Percentiles rank a stretch among this genome's conserved stretches.
Conservation (phyloP, 441 rosid species). For the Aleurites moluccanus region DNA sequence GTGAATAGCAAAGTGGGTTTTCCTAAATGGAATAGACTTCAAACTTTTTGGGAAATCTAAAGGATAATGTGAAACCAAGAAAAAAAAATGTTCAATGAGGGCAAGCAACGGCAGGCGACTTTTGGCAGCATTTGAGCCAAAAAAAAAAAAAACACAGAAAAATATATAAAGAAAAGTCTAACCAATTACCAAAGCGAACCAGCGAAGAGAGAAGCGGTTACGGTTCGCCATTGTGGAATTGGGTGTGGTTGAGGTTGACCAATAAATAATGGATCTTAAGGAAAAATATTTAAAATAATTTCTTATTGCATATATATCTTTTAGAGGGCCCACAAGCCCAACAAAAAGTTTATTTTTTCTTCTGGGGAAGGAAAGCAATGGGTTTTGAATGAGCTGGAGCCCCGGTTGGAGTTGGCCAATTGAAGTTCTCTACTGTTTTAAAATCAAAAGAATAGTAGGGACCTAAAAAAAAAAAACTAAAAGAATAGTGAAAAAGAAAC, state of each 20-base stretch:
- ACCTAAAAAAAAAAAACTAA: too few relatives aligned
- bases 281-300: too few relatives aligned
- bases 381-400: not conserved
- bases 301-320: not conserved
- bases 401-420: not conserved
- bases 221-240: not conserved
- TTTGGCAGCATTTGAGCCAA: not conserved
- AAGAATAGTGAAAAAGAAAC: not conserved
- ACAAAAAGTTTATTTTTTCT: too few relatives aligned
- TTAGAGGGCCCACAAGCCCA: not conserved
- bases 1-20: too few relatives aligned
- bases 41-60: not conserved
- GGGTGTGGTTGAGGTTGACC: not conserved
- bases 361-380: not conserved
- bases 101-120: constrained; percentile 1
- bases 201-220: not conserved
- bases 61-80: not conserved
- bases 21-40: too few relatives aligned
- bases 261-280: too few relatives aligned
- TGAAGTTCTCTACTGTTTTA: not conserved
- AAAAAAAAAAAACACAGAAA: not conserved
- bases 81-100: not conserved
- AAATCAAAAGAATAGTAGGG: not conserved
- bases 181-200: not conserved
- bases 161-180: not conserved